Conservation (phyloP, 768 basidiomycete species). For the Zangia roseola region DNA sequence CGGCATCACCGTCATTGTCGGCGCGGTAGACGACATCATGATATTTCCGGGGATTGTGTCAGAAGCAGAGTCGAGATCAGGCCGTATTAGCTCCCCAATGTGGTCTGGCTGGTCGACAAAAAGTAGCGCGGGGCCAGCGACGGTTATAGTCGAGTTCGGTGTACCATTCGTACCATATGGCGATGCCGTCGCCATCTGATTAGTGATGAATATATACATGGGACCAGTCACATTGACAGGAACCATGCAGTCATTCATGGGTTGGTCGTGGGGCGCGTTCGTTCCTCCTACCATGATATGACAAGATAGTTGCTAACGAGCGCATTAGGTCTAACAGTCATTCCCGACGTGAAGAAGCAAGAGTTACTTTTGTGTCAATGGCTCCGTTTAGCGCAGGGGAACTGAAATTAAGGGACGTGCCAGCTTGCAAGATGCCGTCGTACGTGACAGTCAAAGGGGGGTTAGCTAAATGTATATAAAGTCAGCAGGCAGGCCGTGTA, state of each 20-base stretch:
- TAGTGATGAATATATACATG: conserved; percentile 70
- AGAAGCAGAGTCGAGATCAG: conserved; percentile 14
- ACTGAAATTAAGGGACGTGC: conserved; percentile 62
- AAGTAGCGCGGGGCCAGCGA: conserved; percentile 70
- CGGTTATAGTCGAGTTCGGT: conserved; percentile 37
- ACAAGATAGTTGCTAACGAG: conserved; percentile 55
- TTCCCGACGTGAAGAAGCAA: neutral
- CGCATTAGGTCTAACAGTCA: conserved; percentile 7
- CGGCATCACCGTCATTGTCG: neutral
- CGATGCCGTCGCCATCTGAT: conserved; percentile 57
- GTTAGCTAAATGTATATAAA: conserved; percentile 43
- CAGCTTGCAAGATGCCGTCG: conserved; percentile 52
- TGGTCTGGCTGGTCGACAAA: conserved; percentile 60
- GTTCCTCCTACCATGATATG: conserved; percentile 73
- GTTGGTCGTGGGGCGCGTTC: conserved; percentile 54
- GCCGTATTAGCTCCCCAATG: conserved; percentile 47
- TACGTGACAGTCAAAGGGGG: conserved; percentile 61
- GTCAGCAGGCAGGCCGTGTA: neutral
- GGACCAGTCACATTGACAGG: conserved; percentile 71
- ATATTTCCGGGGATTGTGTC: neutral
- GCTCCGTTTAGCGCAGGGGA: conserved; percentile 55
- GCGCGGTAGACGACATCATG: neutral
- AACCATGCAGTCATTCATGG: conserved; percentile 59
- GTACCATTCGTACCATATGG: conserved; percentile 39
- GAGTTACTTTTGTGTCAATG: conserved; percentile 41